Conservation (phyloP, 2,329 filamentous ascomycete genomes). For the Coniella lustricola region DNA sequence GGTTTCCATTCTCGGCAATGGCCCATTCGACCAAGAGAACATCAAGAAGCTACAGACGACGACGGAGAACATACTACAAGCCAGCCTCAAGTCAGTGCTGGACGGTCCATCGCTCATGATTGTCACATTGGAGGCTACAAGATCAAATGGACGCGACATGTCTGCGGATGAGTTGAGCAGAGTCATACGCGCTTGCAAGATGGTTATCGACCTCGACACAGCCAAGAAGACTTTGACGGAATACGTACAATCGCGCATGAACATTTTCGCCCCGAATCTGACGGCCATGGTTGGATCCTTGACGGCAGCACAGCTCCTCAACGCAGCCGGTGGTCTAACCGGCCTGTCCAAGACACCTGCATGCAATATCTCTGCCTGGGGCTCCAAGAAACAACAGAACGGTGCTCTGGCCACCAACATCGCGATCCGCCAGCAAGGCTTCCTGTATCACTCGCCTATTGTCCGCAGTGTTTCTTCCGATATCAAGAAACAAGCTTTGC, state of each 20-base stretch:
- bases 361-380: conserved; percentile 86
- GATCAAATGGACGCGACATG: conserved; percentile 74
- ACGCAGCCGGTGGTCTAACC: conserved; percentile 81
- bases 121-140: conserved; percentile 89
- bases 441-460: conserved; percentile 85
- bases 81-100: conserved; percentile 70
- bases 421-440: conserved; percentile 84
- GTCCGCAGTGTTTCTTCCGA: conserved; percentile 80
- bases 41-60: conserved; percentile 75
- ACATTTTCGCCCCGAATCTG: conserved; percentile 87
- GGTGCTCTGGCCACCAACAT: conserved; percentile 85
- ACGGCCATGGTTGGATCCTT: conserved; percentile 85
- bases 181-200: conserved; percentile 73
- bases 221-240: conserved; percentile 83
- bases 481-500: conserved; percentile 86
- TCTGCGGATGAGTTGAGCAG: conserved; percentile 65
- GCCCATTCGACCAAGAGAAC: conserved; percentile 71
- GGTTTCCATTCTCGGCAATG: conserved; percentile 87
- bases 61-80: conserved; percentile 69
- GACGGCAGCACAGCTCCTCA: conserved; percentile 93
- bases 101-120: conserved; percentile 92
- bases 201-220: conserved; percentile 78
- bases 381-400: conserved; percentile 77
- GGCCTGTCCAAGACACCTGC: conserved; percentile 87
- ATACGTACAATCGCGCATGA: conserved; percentile 97